These are phyloP conservation scores for Rosa rugosa DNA, from an alignment of 306 rosid species.

Conservation along the genomic window DNA sequence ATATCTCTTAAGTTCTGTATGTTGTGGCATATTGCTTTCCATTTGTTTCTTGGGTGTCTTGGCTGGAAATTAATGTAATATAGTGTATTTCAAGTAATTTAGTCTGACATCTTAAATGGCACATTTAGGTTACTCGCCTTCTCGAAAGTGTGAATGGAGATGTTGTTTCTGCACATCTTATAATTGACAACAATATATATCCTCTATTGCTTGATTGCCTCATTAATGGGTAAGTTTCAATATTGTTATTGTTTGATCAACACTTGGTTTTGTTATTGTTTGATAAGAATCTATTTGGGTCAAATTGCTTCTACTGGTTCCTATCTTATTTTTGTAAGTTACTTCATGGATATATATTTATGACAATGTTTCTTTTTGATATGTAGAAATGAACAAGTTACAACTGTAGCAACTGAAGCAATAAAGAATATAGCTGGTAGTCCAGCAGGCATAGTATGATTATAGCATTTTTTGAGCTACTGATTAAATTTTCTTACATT, in stretches of 20 bases:
- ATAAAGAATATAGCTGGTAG: constrained; percentile 61
- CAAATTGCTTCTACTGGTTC: not conserved
- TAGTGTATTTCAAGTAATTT: constrained; percentile 9
- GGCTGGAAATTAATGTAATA: not conserved
- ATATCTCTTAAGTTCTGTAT: not conserved
- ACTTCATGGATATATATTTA: not conserved
- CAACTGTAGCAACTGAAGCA: constrained; percentile 64
- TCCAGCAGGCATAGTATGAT: constrained; percentile 74
- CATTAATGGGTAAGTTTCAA: constrained; percentile 58
- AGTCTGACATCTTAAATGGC: constrained; percentile 18
- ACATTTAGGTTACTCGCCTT: constrained; percentile 66
- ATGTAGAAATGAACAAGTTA: constrained; percentile 72
- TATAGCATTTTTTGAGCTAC: constrained; percentile 14
- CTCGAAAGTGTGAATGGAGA: constrained; percentile 50
- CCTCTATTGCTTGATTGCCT: constrained; percentile 86
- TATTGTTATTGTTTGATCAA: not conserved
- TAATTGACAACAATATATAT: constrained; percentile 56
- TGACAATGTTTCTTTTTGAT: constrained; percentile 15
- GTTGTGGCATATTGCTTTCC: too few species aligned
- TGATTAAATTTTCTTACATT: constrained; percentile 5
- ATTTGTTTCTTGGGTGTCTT: not conserved
- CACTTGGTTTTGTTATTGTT: not conserved
- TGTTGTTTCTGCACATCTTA: constrained; percentile 42
- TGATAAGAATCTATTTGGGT: not conserved
- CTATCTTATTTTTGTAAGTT: not conserved